A percentile compares a stretch with the other conserved stretches of the same genome.
Conservation (phyloP, 202 grass and related monocot genomes). For the Eragrostis tef region DNA sequence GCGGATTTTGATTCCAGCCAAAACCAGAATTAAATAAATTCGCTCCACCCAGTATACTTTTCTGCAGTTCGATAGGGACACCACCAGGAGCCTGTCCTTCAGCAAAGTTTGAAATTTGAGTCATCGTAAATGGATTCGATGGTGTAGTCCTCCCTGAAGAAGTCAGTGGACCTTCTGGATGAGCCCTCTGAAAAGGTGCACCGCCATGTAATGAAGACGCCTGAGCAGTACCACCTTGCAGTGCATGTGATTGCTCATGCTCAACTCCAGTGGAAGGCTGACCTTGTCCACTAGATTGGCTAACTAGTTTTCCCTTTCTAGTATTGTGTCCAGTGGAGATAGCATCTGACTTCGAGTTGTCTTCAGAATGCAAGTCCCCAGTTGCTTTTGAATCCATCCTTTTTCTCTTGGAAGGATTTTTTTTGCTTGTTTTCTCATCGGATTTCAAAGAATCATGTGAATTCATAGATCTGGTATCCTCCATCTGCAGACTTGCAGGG, state of each 20-base stretch:
- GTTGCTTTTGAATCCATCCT: slow-evolving; percentile 71
- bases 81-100: slow-evolving; percentile 64
- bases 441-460: slow-evolving; percentile 90
- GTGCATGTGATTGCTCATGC: slow-evolving; percentile 60
- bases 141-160: slow-evolving; percentile 62
- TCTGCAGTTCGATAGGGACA: slow-evolving; percentile 68
- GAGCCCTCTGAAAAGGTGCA: slow-evolving; percentile 54
- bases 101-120: slow-evolving; percentile 66
- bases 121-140: slow-evolving; percentile 61
- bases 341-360: slow-evolving; percentile 79
- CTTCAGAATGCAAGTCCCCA: slow-evolving; percentile 66
- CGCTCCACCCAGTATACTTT: slow-evolving; percentile 66
- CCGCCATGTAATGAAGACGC: slow-evolving; percentile 54
- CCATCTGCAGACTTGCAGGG: slow-evolving; percentile 77
- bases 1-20: slow-evolving; percentile 79
- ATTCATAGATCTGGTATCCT: slow-evolving; percentile 92
- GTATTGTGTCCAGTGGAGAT: slow-evolving; percentile 61
- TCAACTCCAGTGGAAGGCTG: slow-evolving; percentile 61
- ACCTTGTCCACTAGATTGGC: slow-evolving; percentile 61
- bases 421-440: slow-evolving; percentile 83
- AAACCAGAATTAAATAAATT: slow-evolving; percentile 69
- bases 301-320: slow-evolving; percentile 71
- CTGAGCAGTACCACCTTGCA: slow-evolving; percentile 58
- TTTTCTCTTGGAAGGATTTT: slow-evolving; percentile 81
- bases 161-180: slow-evolving; percentile 51